These are phyloP conservation scores for Clarireedia homoeocarpa DNA, from an alignment of 2,329 filamentous ascomycete species.

Conservation along the genomic window DNA sequence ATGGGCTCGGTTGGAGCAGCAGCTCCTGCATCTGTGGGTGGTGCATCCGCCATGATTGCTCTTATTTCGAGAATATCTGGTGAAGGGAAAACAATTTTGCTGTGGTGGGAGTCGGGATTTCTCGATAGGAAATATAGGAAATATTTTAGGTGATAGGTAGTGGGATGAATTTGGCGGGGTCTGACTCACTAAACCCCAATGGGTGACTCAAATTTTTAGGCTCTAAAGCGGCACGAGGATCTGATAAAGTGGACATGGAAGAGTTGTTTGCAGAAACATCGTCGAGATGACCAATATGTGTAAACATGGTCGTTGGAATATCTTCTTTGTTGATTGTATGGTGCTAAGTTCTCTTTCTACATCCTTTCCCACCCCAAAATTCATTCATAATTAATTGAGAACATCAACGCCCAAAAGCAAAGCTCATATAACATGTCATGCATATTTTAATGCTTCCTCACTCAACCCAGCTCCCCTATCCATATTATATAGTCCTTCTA, in stretches of 20 bases:
- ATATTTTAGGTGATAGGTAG: background rate
- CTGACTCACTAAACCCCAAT: constrained; percentile 8
- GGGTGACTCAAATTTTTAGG: background rate
- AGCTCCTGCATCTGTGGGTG: constrained; percentile 3
- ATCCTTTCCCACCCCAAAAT: background rate
- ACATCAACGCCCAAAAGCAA: background rate
- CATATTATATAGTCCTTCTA: no score
- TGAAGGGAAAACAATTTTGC: background rate
- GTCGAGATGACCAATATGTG: background rate
- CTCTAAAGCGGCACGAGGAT: background rate
- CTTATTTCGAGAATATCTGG: constrained; percentile 7
- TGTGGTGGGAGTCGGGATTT: background rate
- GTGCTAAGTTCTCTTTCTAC: background rate
- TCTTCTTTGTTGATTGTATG: background rate
- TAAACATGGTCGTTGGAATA: background rate
- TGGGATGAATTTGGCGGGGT: constrained; percentile 14
- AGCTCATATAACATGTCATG: background rate
- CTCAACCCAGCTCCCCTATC: no score
- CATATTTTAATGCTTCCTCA: no score
- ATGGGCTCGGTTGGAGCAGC: constrained; percentile 20
- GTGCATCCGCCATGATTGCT: constrained; percentile 27
- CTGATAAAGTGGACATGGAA: background rate
- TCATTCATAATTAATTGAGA: background rate
- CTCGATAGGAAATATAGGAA: background rate
- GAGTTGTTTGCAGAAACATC: no score